phyloP scores from a whole-genome alignment of 345 rosid species.

The Sonneratia caseolaris region DNA sequence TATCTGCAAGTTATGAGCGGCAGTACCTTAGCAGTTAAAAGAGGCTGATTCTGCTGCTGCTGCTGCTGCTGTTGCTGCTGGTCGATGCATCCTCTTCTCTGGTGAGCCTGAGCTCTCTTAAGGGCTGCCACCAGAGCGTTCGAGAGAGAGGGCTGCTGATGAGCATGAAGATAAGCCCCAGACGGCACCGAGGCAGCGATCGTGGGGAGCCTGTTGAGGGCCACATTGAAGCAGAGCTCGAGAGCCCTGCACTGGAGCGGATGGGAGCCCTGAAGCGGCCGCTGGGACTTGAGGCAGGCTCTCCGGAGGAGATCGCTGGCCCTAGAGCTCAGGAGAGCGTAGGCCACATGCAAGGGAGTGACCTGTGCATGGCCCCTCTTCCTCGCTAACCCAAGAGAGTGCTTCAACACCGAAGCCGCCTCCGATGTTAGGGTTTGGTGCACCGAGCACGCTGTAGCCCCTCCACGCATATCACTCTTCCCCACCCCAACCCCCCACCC shows the following conservation, averaged over 20 bases:
- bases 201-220: constrained; percentile 62
- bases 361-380: constrained; percentile 13
- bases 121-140: constrained; percentile 66
- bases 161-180: constrained; percentile 11
- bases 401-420: constrained; percentile 12
- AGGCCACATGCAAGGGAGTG: constrained; percentile 45
- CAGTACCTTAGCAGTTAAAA: constrained; percentile 35
- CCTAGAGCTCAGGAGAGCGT: constrained; percentile 46
- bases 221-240: constrained; percentile 77
- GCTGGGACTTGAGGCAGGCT: constrained; percentile 59
- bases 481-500: constrained; percentile 8
- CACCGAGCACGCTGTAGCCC: constrained; percentile 9
- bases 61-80: constrained; percentile 10
- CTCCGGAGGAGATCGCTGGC: constrained; percentile 37
- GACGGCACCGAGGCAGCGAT: constrained; percentile 23
- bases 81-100: constrained; percentile 58
- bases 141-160: constrained; percentile 50
- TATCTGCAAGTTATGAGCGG: too few relatives aligned
- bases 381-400: constrained; percentile 7
- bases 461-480: constrained; percentile 9
- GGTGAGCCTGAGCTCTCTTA: constrained; percentile 77
- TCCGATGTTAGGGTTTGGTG: constrained; percentile 19
- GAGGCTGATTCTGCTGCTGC: constrained; percentile 48
- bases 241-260: constrained; percentile 66
- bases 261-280: constrained; percentile 31